Percentiles rank a stretch among this genome's conserved stretches.
Evolutionary conservation across 176 grass and related monocot genomes (phyloP).

Genomic region (Olyra latifolia): DNA sequence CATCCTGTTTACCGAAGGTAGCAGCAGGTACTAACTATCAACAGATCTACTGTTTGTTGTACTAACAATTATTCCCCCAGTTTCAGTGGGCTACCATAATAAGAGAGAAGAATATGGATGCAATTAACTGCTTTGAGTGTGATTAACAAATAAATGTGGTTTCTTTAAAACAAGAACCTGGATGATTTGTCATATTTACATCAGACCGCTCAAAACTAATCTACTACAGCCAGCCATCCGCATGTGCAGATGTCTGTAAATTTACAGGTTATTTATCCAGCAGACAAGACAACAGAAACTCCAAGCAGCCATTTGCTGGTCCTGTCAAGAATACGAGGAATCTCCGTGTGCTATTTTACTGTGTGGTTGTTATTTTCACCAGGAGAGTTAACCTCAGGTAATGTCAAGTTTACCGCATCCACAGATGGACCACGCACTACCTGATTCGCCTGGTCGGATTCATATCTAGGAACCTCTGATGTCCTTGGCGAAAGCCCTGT

Average conservation of each 20-base stretch:
- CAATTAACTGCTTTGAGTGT: not conserved
- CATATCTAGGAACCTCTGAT: slow-evolving; percentile 43
- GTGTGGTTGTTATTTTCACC: slow-evolving; percentile 36
- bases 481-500: slow-evolving; percentile 40
- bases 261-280: slow-evolving; percentile 27
- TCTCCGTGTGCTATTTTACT: slow-evolving; percentile 38
- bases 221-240: slow-evolving; percentile 6
- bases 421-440: slow-evolving; percentile 20
- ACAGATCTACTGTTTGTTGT: not conserved
- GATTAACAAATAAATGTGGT: not conserved
- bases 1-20: not conserved
- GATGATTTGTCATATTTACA: slow-evolving; percentile 46
- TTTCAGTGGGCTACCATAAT: not conserved
- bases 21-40: not conserved
- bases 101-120: not conserved
- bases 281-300: not conserved
- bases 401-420: slow-evolving; percentile 32
- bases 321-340: not conserved
- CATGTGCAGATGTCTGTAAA: not conserved
- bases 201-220: slow-evolving; percentile 26
- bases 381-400: slow-evolving; percentile 30
- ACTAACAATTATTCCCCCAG: not conserved
- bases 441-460: slow-evolving; percentile 51
- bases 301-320: slow-evolving; percentile 22
- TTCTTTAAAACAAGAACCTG: slow-evolving; percentile 5